Percentiles rank a stretch among this genome's conserved stretches.
Conservation (phyloP, 306 rosid species). For the cucumber (Cucumis sativus) region DNA sequence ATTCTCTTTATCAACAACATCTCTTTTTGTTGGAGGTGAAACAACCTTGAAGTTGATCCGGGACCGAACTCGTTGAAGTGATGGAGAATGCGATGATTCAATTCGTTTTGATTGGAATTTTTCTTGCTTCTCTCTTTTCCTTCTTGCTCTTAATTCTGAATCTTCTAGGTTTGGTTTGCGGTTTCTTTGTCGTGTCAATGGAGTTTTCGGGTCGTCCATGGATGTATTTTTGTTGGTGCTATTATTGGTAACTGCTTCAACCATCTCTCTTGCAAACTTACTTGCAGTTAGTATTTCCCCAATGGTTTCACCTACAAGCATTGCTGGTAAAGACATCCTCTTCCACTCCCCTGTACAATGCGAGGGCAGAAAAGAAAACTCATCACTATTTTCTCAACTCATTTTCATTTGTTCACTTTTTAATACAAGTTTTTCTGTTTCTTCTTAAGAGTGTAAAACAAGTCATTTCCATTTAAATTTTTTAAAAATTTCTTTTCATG, state of each 20-base stretch:
- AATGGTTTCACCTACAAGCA: slow-evolving; percentile 83
- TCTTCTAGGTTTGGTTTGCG: slow-evolving; percentile 36
- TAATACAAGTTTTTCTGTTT: too few relatives aligned
- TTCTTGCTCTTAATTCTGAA: slow-evolving; percentile 60
- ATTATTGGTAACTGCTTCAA: slow-evolving; percentile 25
- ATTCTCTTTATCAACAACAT: slow-evolving; percentile 41
- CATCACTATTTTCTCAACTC: background rate
- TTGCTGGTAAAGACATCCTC: slow-evolving; percentile 85
- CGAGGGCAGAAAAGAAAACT: background rate
- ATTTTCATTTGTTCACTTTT: too few relatives aligned
- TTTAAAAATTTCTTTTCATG: too few relatives aligned
- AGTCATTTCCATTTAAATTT: too few relatives aligned
- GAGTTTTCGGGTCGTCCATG: slow-evolving; percentile 71
- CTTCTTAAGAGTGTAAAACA: too few relatives aligned
- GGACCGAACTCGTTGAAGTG: slow-evolving; percentile 63
- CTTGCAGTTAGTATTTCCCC: slow-evolving; percentile 86
- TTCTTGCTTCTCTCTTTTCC: slow-evolving; percentile 74
- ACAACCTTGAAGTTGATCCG: slow-evolving; percentile 72
- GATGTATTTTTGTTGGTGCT: slow-evolving; percentile 19
- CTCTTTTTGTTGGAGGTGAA: slow-evolving; percentile 70
- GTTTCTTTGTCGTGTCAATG: slow-evolving; percentile 32
- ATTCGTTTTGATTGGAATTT: slow-evolving; percentile 20
- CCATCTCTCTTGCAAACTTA: slow-evolving; percentile 68
- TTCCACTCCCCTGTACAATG: slow-evolving; percentile 56
- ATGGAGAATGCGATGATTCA: slow-evolving; percentile 26